Conservation (phyloP, 1,139 yeast genomes). For the Saccharomyces hybrid region DNA sequence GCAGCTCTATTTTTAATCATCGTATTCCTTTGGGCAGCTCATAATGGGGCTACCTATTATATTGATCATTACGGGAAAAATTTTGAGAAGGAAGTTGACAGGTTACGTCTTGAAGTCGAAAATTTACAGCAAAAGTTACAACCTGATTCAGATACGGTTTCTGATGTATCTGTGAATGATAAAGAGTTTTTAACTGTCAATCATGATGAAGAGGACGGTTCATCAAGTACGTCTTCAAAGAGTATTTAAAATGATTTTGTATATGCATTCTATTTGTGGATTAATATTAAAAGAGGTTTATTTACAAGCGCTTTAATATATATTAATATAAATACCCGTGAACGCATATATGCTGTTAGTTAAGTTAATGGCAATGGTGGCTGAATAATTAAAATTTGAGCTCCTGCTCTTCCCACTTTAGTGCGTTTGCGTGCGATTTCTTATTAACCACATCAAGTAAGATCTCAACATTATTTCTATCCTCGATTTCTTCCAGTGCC, state of each 20-base stretch:
- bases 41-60: constrained; percentile 92
- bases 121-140: constrained; percentile 38
- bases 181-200: background rate
- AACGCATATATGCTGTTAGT: background rate
- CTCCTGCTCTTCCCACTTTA: constrained; percentile 15
- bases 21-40: constrained; percentile 72
- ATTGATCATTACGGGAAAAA: constrained; percentile 83
- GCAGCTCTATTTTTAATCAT: constrained; percentile 62
- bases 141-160: background rate
- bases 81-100: constrained; percentile 72
- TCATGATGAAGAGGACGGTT: background rate
- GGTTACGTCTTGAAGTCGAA: constrained; percentile 61
- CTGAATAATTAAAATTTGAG: too few species aligned
- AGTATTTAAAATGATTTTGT: background rate
- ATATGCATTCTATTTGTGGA: background rate
- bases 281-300: background rate
- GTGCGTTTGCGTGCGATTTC: constrained; percentile 9
- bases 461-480: constrained; percentile 33
- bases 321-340: background rate
- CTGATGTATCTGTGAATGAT: too few species aligned
- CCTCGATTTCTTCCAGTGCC: constrained; percentile 47
- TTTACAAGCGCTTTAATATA: background rate
- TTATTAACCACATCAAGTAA: constrained; percentile 24
- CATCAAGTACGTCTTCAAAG: background rate
- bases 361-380: too few species aligned